Percentiles rank a stretch among this genome's conserved stretches.
Conservation (phyloP, 148 eudicot genomes). For the Beta vulgaris region DNA sequence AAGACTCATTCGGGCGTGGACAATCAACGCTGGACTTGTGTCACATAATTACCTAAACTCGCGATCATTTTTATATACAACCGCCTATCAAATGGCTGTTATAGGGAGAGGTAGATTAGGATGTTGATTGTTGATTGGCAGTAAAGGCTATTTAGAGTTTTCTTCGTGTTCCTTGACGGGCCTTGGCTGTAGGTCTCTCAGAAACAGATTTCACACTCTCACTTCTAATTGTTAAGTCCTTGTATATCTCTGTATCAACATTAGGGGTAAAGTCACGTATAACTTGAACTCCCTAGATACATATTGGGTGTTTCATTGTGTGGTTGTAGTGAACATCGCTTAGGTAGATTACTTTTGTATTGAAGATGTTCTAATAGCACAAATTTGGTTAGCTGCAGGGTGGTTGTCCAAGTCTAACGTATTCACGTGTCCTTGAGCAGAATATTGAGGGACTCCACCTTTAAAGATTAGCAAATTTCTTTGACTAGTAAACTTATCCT, state of each 20-base stretch:
- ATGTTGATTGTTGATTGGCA: neutral
- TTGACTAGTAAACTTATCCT: neutral
- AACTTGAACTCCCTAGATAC: neutral
- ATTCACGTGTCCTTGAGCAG: neutral
- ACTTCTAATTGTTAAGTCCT: neutral
- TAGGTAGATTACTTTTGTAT: conserved; percentile 3
- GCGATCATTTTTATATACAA: too few species aligned
- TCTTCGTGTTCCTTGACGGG: neutral
- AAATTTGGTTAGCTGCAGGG: neutral
- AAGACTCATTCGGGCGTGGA: too few species aligned
- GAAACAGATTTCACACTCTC: neutral
- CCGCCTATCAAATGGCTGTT: too few species aligned
- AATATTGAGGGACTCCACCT: neutral
- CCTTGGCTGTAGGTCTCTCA: neutral
- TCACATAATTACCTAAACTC: too few species aligned
- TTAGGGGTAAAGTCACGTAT: neutral
- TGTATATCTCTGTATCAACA: neutral
- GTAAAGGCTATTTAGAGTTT: neutral
- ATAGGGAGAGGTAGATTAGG: neutral
- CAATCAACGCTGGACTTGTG: too few species aligned
- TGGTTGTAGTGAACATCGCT: neutral
- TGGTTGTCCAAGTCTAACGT: neutral
- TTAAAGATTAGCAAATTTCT: neutral
- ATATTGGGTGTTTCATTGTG: neutral
- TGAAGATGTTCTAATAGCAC: neutral